These are phyloP conservation scores for Fragilariopsis cylindrus DNA, from an alignment of 108 stramenopile genomes.

Conservation along the genomic window DNA sequence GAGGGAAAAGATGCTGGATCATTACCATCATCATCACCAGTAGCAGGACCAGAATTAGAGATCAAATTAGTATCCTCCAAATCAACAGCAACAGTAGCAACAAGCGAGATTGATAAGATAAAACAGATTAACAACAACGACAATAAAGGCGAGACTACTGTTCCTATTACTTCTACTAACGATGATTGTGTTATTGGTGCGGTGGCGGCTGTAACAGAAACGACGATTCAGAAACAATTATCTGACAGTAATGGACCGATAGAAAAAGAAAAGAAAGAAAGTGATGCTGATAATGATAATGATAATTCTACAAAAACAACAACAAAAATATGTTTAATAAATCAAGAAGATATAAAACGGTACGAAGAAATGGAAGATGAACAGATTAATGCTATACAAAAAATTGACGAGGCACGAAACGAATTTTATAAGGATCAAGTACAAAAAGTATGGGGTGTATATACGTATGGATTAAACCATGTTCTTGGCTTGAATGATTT, in stretches of 20 bases:
- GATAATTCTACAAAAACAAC: background rate
- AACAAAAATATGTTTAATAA: background rate
- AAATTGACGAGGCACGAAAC: slow-evolving; percentile 19
- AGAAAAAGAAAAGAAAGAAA: slow-evolving; percentile 1
- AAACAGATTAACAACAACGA: slow-evolving; percentile 2
- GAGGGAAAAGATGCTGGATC: too few species aligned
- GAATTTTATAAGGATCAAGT: slow-evolving; percentile 21
- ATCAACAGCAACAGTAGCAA: slow-evolving; percentile 4
- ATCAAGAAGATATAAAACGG: slow-evolving; percentile 1
- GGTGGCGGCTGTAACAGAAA: too few species aligned
- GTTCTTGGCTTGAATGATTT: slow-evolving; percentile 34
- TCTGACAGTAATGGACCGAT: background rate
- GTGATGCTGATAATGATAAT: background rate
- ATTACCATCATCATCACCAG: too few species aligned
- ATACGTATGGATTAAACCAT: slow-evolving; percentile 31
- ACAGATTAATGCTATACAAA: slow-evolving; percentile 16
- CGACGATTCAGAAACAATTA: background rate
- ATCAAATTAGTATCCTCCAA: background rate
- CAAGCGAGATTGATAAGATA: background rate
- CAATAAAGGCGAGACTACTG: background rate
- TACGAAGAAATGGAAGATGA: background rate
- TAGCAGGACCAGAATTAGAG: too few species aligned
- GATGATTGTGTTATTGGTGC: too few species aligned
- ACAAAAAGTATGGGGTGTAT: slow-evolving; percentile 42
- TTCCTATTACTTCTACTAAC: too few species aligned